Percentiles rank a stretch among this genome's conserved stretches.
Conservation (phyloP, 2,329 filamentous ascomycete species). For the Stachybotrys chlorohalonatus region DNA sequence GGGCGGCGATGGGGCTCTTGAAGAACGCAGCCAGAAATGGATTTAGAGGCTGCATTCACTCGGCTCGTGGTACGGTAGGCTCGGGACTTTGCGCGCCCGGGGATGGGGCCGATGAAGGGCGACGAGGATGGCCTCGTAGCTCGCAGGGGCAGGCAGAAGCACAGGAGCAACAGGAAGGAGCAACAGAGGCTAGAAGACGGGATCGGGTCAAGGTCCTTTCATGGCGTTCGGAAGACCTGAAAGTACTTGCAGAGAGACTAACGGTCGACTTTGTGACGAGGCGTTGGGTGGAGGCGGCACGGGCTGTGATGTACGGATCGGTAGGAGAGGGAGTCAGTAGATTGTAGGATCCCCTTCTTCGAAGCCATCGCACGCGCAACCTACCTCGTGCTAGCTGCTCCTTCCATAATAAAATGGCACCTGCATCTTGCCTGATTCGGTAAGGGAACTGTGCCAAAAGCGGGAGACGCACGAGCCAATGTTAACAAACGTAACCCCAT, state of each 20-base stretch:
- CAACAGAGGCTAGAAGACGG: background rate
- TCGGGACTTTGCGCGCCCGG: conserved; percentile 13
- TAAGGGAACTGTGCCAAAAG: background rate
- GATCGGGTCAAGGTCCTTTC: background rate
- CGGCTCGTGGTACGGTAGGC: conserved; percentile 18
- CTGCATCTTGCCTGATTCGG: background rate
- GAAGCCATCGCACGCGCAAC: background rate
- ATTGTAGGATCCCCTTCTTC: background rate
- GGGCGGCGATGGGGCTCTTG: conserved; percentile 82
- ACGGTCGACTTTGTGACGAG: background rate
- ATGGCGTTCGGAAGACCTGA: background rate
- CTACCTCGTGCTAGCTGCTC: background rate
- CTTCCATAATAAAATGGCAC: background rate
- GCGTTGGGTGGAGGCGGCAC: background rate
- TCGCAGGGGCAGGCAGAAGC: background rate
- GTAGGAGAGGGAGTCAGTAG: background rate
- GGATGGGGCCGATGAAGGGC: background rate
- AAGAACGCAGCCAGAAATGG: conserved; percentile 98
- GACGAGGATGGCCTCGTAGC: background rate
- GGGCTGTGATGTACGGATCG: background rate
- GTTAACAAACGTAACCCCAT: background rate
- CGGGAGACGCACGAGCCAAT: background rate
- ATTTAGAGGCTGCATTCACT: conserved; percentile 91
- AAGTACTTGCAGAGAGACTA: background rate
- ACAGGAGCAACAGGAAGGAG: background rate